A percentile compares a stretch with the other conserved stretches of the same genome.
Evolutionary conservation across 2,329 filamentous ascomycete genomes (phyloP).

Genomic region (Apiospora kogelbergensis): DNA sequence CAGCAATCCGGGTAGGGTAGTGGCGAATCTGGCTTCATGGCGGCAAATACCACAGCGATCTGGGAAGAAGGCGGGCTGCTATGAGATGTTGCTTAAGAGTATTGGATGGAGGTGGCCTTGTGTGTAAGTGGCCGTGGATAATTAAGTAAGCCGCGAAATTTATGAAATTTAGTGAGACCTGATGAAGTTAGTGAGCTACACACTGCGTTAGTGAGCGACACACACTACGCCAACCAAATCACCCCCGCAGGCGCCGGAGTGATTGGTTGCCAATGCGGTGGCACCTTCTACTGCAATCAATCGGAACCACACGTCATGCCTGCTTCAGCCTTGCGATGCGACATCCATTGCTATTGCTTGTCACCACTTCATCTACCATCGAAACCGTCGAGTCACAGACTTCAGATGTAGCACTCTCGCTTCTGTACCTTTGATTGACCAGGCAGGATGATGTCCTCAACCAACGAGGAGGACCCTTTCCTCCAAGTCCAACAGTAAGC

Average conservation of each 20-base stretch:
- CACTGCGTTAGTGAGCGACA: no score
- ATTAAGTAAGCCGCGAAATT: background rate
- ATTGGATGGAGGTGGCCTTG: no score
- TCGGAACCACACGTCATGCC: conserved; percentile 9
- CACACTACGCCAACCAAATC: background rate
- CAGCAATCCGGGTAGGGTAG: conserved; percentile 75
- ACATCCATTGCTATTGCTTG: background rate
- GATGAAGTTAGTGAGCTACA: background rate
- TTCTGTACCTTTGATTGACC: conserved; percentile 16
- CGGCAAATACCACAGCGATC: background rate
- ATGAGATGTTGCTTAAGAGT: no score
- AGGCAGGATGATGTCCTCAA: conserved; percentile 65
- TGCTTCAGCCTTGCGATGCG: conserved; percentile 3
- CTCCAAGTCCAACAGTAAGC: conserved; percentile 70
- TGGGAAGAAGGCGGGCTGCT: background rate
- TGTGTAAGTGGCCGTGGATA: conserved; percentile 1
- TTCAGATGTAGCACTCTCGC: conserved; percentile 5
- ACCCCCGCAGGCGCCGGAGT: background rate
- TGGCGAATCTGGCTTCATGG: conserved; percentile 51
- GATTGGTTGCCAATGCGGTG: background rate
- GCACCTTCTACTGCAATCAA: background rate
- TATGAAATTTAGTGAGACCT: conserved; percentile 4
- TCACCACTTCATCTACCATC: background rate
- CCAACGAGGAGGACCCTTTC: conserved; percentile 68
- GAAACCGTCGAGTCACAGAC: background rate